Conservation (phyloP, 2,329 filamentous ascomycete genomes). For the Trichoderma cornu-damae region DNA sequence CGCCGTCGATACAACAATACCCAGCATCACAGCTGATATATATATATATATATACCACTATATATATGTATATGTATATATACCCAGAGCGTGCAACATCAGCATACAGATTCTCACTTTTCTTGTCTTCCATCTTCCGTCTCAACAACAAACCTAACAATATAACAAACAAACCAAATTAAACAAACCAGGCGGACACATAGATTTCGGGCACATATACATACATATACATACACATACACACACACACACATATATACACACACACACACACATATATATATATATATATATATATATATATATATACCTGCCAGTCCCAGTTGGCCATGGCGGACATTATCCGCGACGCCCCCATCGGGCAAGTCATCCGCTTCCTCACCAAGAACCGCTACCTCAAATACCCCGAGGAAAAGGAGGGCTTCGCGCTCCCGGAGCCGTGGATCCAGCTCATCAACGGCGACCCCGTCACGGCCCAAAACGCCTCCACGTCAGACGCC, state of each 20-base stretch:
- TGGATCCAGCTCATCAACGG: constrained; percentile 36
- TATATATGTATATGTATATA: too few relatives aligned
- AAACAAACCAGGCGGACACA: too few relatives aligned
- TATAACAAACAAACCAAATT: too few relatives aligned
- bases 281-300: not conserved
- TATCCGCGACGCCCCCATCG: constrained; percentile 53
- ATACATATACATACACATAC: too few relatives aligned
- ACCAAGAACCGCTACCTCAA: constrained; percentile 49
- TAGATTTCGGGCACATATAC: too few relatives aligned
- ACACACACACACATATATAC: too few relatives aligned
- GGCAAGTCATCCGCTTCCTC: constrained; percentile 52
- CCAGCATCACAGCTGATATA: too few relatives aligned
- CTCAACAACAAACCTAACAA: too few relatives aligned
- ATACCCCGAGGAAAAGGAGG: constrained; percentile 56
- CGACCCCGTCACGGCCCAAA: constrained; percentile 18
- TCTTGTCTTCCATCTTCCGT: too few relatives aligned
- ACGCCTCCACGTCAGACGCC: constrained; percentile 23
- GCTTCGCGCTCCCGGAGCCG: constrained; percentile 46
- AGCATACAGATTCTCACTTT: too few relatives aligned
- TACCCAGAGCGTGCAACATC: too few relatives aligned
- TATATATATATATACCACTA: too few relatives aligned
- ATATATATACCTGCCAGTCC: not conserved
- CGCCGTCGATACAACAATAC: not conserved
- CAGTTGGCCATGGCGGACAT: constrained; percentile 28
- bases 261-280: not conserved